These are phyloP conservation scores for Pichia sp. DNA, from an alignment of 1,139 yeast genomes.

Conservation along the genomic window DNA sequence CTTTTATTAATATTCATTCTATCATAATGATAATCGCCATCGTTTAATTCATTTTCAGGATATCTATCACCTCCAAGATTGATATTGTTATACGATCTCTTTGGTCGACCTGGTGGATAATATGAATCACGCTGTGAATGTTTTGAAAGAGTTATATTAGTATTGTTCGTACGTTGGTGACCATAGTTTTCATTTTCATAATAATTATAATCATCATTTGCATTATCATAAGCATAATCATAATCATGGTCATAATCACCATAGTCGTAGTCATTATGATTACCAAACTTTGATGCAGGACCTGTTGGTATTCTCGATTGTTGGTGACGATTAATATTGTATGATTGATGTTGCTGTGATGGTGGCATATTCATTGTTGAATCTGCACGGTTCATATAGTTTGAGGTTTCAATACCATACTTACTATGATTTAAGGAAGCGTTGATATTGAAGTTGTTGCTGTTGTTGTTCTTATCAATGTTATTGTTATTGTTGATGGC, in stretches of 20 bases:
- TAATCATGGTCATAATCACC: not conserved
- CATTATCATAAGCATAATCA: not conserved
- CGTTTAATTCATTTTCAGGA: not conserved
- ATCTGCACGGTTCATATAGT: constrained; percentile 5
- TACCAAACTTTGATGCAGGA: not conserved
- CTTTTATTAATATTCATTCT: not conserved
- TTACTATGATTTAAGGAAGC: constrained; percentile 22
- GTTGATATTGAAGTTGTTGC: not conserved
- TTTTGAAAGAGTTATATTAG: not conserved
- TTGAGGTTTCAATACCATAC: constrained; percentile 17
- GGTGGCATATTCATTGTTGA: constrained; percentile 2
- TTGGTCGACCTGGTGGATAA: not conserved
- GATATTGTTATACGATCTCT: not conserved
- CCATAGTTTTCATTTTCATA: not conserved
- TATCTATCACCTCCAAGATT: not conserved
- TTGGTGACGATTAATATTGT: not conserved
- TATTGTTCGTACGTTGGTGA: not conserved
- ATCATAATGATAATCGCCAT: not conserved
- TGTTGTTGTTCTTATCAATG: no score
- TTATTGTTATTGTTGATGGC: no score
- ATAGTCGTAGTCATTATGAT: not conserved
- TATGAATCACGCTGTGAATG: not conserved
- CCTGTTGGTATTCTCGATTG: not conserved
- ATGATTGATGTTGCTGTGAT: not conserved
- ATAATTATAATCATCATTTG: not conserved